Evolutionary conservation across 2,329 filamentous ascomycete species (phyloP), one percentile per base, ranked within the genome.

Genomic region (Lecanicillium sp.): DNA sequence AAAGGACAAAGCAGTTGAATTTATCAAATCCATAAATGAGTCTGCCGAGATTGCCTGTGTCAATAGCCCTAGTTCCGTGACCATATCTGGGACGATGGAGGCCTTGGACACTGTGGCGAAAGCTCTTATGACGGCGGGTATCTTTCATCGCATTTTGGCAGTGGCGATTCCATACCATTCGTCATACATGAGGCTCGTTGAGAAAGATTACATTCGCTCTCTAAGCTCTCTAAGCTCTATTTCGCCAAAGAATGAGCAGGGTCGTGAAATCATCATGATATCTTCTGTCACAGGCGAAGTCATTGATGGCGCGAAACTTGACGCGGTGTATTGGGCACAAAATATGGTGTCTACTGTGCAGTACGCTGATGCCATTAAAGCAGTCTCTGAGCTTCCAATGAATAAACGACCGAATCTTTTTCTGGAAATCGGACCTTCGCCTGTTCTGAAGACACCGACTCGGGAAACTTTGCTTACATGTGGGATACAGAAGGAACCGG

Each of bases 321-420:
- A 52, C 7, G 47, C 54, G 1, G 38, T 46, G 0, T 74, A 74
- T 46, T 74, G 71, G 71, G 55, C 58, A 3, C 47, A 56, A 3
- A 74, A 74, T 37, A 47, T 74, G 47, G 57, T 62, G 1, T 62
- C 59, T 3, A 60, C 61, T 1, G 71, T 74, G 8, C 55, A 60
- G 4, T 74, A 69, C 43, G 50, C 59, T 7, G 49, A 55, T 5
- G 68, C 67, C 1, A 43, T 73, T 4, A 43, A 52, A 22, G 37
- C 49, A 9, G 56, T 70, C 48, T 53, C 63, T 50, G 40, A 30
- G 9, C 41, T 52, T 2, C 36, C 55, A 4, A 19, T 33, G 4
- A 47, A 53, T 7, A 41, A 57, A 12, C 45, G 47, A 5, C 62
- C 64, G 0, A 51, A 60, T 10, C 32, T 64, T 2, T 49, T 69